A percentile compares a stretch with the other conserved stretches of the same genome.
phyloP scores from a whole-genome alignment of 2,329 filamentous ascomycete genomes.

The Berkeleyomyces basicola region DNA sequence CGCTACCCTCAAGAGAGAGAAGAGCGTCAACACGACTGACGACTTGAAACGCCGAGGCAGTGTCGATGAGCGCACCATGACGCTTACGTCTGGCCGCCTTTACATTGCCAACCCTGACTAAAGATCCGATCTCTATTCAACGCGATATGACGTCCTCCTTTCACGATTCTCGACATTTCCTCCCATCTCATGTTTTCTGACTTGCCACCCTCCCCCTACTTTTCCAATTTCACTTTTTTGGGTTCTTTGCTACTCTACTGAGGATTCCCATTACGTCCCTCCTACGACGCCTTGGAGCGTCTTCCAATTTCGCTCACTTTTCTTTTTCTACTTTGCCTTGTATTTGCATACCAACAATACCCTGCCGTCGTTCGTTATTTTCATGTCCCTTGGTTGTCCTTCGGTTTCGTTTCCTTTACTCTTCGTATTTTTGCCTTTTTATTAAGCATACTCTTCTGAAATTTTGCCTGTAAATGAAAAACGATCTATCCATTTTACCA shows the following conservation, averaged over 20 bases:
- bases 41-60: conserved; percentile 63
- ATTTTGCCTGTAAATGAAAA: not conserved
- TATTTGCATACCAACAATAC: conserved; percentile 13
- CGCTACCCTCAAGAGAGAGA: conserved; percentile 42
- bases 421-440: not conserved
- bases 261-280: not conserved
- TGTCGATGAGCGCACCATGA: conserved; percentile 67
- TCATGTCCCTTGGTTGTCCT: conserved; percentile 4
- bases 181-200: not conserved
- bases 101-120: conserved; percentile 77
- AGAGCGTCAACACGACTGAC: conserved; percentile 50
- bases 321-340: not conserved
- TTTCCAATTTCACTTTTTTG: not conserved
- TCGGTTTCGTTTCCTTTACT: conserved; percentile 3
- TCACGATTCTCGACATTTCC: not conserved
- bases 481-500: no score
- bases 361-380: conserved; percentile 6
- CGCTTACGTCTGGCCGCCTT: conserved; percentile 54
- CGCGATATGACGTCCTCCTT: not conserved
- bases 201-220: not conserved
- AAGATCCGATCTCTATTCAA: conserved; percentile 14
- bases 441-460: not conserved
- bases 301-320: not conserved
- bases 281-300: not conserved
- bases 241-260: not conserved